These are phyloP conservation scores for Candida sakaeoensis DNA, from an alignment of 805 yeast species.

Conservation along the genomic window DNA sequence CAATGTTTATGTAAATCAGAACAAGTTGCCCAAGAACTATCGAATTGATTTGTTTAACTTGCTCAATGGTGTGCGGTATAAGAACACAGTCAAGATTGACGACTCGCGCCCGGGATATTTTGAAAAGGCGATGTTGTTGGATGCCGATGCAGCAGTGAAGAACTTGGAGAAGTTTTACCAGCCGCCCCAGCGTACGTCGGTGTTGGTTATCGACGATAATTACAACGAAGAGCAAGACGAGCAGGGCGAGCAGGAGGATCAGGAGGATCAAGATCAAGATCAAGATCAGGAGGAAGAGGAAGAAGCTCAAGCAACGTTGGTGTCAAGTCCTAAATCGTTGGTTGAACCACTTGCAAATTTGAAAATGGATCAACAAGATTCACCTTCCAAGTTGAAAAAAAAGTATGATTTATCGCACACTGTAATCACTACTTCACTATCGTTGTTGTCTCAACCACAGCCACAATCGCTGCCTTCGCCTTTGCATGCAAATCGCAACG, in stretches of 20 bases:
- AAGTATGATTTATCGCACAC: slow-evolving; percentile 19
- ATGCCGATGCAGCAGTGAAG: slow-evolving; percentile 44
- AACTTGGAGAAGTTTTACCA: slow-evolving; percentile 36
- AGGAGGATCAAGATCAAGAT: too few relatives aligned
- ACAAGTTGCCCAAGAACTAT: slow-evolving; percentile 43
- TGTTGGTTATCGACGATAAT: too few relatives aligned
- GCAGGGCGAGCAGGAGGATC: too few relatives aligned
- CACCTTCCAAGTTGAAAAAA: slow-evolving; percentile 10
- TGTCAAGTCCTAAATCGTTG: slow-evolving; percentile 1
- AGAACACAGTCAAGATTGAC: slow-evolving; percentile 48
- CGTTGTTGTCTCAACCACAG: slow-evolving; percentile 11
- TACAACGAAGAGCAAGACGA: too few relatives aligned
- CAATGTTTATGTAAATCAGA: slow-evolving; percentile 41
- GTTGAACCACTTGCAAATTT: slow-evolving; percentile 10
- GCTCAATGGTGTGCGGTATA: slow-evolving; percentile 49
- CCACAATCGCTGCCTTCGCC: slow-evolving; percentile 22
- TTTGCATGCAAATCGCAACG: slow-evolving; percentile 16
- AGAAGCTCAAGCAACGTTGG: slow-evolving; percentile 2
- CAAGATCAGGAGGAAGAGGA: slow-evolving; percentile 8
- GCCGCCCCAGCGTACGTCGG: slow-evolving; percentile 1
- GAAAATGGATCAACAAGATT: slow-evolving; percentile 5
- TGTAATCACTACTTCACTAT: slow-evolving; percentile 13
- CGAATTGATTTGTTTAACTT: slow-evolving; percentile 54
- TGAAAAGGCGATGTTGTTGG: slow-evolving; percentile 53
- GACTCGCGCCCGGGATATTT: slow-evolving; percentile 61